These are phyloP conservation scores for Euphorbia tirucalli DNA, from an alignment of 345 rosid species.

Conservation along the genomic window DNA sequence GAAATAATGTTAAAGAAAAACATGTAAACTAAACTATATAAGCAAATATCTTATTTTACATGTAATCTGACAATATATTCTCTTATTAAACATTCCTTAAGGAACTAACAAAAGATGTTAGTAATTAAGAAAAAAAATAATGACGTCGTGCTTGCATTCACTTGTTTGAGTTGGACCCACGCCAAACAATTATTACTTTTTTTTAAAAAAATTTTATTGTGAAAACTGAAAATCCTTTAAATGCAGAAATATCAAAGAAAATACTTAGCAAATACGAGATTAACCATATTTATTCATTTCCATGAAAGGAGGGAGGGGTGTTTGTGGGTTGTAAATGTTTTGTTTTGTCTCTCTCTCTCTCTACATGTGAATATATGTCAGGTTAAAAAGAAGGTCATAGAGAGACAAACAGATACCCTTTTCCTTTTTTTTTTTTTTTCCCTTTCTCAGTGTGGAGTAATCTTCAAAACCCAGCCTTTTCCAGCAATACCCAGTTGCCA, in stretches of 20 bases:
- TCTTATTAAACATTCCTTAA: background rate
- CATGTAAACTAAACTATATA: too few species aligned
- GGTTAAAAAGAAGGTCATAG: background rate
- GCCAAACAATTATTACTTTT: background rate
- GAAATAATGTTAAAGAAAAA: too few species aligned
- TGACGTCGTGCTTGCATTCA: slow-evolving; percentile 8
- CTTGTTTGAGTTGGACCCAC: background rate
- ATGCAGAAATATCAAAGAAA: too few species aligned
- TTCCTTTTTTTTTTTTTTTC: slow-evolving; percentile 16
- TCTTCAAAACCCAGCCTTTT: slow-evolving; percentile 39
- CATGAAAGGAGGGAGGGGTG: slow-evolving; percentile 5
- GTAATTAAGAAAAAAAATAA: too few species aligned
- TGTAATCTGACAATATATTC: too few species aligned
- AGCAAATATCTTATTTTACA: too few species aligned
- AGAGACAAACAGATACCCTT: slow-evolving; percentile 22
- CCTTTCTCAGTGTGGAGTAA: slow-evolving; percentile 27
- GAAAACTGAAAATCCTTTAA: too few species aligned
- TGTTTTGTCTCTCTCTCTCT: background rate
- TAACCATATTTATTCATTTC: background rate
- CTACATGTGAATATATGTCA: slow-evolving; percentile 20
- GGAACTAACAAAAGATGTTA: too few species aligned
- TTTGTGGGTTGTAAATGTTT: background rate
- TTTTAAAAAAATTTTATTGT: too few species aligned
- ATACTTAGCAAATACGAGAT: background rate
- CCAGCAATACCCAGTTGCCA: slow-evolving; percentile 40